Evolutionary conservation across 768 basidiomycete genomes (phyloP), one percentile per base, ranked within the genome.

Genomic region (Austroboletus festivus): DNA sequence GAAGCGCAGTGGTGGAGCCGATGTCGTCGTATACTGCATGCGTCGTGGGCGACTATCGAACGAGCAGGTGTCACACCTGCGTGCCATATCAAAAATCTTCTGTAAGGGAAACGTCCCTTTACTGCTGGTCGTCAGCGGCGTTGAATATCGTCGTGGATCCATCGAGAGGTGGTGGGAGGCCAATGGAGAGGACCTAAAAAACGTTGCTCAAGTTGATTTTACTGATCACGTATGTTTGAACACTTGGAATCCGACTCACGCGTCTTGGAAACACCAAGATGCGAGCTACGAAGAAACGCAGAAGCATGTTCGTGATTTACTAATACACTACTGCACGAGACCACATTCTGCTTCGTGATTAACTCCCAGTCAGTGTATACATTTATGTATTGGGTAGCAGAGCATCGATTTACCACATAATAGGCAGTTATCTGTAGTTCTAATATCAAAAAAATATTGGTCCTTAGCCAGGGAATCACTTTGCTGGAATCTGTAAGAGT

Each of bases 1-100:
- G 46, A 52, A 48, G 46, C 50, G 35, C 30, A 26, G 28, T 28
- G 28, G 57, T 12, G 54, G 51, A 10, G 45, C 23, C 22, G 20
- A 56, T 51, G 58, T 74, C 19, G 63, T 74, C 19, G 45, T 73
- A 22, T 72, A 66, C 45, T 67, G 67, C 54, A 65, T 7, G 53
- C 62, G 67, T 8, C 67, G 62, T 5, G 67, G 71, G 1, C 56
- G 73, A 35, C 53, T 72, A 8, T 65, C 58, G 21, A 62, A 58
- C 31, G 55, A 63, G 4, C 57, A 64, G 30, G 47, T 51, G 12
- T 51, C 58, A 18, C 69, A 73, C 47, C 63, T 70, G 58, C 51
- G 51, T n/a, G 53, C 65, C 11, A 68, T 71, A 51, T 50, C 37
- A 48, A 55, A 38, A 38, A 50, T 51, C 2, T 43, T 64, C 30